Percentiles rank a stretch among this genome's conserved stretches.
These are phyloP conservation scores for Trichaptum fuscoviolaceum DNA, from an alignment of 768 basidiomycete genomes.

Conservation along the genomic window DNA sequence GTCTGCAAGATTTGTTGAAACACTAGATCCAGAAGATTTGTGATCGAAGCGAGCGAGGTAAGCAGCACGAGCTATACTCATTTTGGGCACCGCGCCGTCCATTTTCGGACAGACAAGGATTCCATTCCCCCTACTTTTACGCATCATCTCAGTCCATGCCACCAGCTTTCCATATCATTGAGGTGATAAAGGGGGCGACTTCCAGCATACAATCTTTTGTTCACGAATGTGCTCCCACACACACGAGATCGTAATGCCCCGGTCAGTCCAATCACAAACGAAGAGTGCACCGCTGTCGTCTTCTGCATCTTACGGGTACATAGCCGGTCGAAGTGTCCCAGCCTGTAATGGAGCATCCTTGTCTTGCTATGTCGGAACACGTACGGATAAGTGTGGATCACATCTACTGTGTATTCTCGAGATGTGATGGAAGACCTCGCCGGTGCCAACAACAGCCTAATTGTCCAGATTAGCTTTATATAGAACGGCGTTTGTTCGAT, in stretches of 20 bases:
- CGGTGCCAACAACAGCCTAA: background rate
- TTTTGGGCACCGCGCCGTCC: background rate
- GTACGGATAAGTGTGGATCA: background rate
- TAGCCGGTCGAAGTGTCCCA: background rate
- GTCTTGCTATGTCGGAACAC: background rate
- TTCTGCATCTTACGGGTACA: background rate
- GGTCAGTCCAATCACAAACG: background rate
- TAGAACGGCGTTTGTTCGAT: background rate
- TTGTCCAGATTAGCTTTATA: slow-evolving; percentile 1
- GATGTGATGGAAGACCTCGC: background rate
- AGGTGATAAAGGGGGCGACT: background rate
- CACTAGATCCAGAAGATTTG: background rate
- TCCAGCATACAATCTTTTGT: background rate
- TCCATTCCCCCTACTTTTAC: background rate
- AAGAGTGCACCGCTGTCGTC: background rate
- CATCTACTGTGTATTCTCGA: background rate
- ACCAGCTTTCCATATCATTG: background rate
- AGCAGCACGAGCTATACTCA: background rate
- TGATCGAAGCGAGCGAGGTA: background rate
- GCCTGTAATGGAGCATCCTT: background rate
- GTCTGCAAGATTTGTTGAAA: background rate
- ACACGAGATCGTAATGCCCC: background rate
- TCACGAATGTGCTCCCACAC: background rate
- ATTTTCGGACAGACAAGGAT: background rate
- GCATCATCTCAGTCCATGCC: background rate